phyloP scores from a whole-genome alignment of 495 filamentous ascomycete species.

The Aspergillus ellipticus region DNA sequence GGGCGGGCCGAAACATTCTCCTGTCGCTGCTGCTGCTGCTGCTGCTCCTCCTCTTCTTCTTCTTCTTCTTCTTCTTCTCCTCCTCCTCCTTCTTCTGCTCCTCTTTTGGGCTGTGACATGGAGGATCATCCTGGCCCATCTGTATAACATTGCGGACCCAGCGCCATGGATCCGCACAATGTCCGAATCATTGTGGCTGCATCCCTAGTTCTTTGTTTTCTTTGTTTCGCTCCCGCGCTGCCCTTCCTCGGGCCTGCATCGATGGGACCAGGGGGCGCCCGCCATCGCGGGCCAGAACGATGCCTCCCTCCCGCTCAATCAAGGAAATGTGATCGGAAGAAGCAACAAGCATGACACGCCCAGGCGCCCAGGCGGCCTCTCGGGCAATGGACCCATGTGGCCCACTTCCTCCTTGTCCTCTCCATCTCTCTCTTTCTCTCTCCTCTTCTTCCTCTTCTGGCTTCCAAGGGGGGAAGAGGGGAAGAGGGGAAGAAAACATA shows the following conservation, averaged over 20 bases:
- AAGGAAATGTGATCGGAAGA: background rate
- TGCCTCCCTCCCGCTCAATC: too few relatives aligned
- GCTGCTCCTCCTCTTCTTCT: background rate
- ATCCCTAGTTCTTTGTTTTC: slow-evolving; percentile 13
- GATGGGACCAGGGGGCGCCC: background rate
- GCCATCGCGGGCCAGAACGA: too few relatives aligned
- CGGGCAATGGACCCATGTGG: background rate
- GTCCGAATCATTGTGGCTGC: slow-evolving; percentile 16
- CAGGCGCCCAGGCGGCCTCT: background rate
- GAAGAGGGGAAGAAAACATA: too few relatives aligned
- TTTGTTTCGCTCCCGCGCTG: slow-evolving; percentile 7
- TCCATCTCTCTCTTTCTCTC: background rate
- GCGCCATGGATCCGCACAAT: slow-evolving; percentile 14
- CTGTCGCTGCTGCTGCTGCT: too few relatives aligned
- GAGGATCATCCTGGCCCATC: slow-evolving; percentile 11
- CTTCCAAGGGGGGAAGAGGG: background rate
- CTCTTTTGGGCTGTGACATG: slow-evolving; percentile 13
- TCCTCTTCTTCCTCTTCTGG: background rate
- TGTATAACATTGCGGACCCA: slow-evolving; percentile 16
- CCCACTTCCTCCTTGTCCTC: background rate
- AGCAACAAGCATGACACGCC: background rate
- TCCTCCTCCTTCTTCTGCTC: background rate
- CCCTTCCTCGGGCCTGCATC: background rate
- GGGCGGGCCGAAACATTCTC: slow-evolving; percentile 21
- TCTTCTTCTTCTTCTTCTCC: background rate